Evolutionary conservation across 1,284 basidiomycete species (phyloP), one percentile per base, ranked within the genome.

Genomic region (Marasmius sp.): DNA sequence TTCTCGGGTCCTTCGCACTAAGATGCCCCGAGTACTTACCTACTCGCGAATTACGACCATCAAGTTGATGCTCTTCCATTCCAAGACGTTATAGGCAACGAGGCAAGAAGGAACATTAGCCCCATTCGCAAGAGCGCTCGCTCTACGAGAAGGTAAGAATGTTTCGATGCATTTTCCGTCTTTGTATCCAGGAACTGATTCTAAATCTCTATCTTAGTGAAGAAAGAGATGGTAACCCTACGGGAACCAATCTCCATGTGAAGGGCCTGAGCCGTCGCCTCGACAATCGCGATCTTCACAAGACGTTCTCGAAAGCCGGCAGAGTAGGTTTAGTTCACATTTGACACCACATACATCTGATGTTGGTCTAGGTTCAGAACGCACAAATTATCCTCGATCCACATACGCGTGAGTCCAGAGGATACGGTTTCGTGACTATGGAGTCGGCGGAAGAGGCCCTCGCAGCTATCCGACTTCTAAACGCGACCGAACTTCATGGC

Each of bases 341-440:
- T 56, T 34, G 39, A 41, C 51, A 47, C 34, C 20, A 11, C 6
- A 33, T 8, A 33, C 41, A 38, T 18, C 41, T 60, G 39, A 59
- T 47, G 4, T 58, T 45, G 20, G 48, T 61, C 50, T 64, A 93
- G 91, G 90, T 93, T 65, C 84, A 91, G 72, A 93, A 97, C 76
- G 92, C 91, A 47, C 92, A 94, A 64, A 90, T 98, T 75, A 97
- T 98, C 94, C 91, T 91, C 71, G 97, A 99, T 79, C 97, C 97
- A 34, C 97, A 98, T 79, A 91, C 92, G 64, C 90, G 94, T 71
- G 96, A 98, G 72, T 95, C 95, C 58, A 93, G 97, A 71, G 97
- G 96, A 47, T 98, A 98, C 70, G 97, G 94, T 51, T 99, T 99
- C 76, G 97, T 98, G 71, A 97, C 95, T 61, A 95, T 97, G 89